Percentiles rank a stretch among this genome's conserved stretches.
These are phyloP conservation scores for Citrullus colocynthis DNA, from an alignment of 306 rosid species.

Conservation along the genomic window DNA sequence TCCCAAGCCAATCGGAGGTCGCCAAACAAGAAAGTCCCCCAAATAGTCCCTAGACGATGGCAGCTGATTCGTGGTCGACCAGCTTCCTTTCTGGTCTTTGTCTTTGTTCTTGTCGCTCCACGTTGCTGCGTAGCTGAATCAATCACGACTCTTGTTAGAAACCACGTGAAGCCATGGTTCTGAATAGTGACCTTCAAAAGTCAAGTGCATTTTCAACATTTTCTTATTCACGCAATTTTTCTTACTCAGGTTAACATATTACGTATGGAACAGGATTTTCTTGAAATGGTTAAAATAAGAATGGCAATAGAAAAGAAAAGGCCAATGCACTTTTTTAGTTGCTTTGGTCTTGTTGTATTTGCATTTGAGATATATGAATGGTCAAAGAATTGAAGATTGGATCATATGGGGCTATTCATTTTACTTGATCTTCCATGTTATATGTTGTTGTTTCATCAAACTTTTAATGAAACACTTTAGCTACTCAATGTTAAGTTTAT, in stretches of 20 bases:
- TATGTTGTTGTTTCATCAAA: not conserved
- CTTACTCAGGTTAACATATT: not conserved
- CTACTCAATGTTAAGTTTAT: not conserved
- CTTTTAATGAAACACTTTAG: not conserved
- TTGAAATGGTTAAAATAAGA: not conserved
- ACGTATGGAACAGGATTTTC: not conserved
- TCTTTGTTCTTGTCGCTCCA: constrained; percentile 86
- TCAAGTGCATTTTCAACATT: not conserved
- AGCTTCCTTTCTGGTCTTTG: constrained; percentile 32
- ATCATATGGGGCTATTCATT: too few species aligned
- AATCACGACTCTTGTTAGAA: constrained; percentile 4
- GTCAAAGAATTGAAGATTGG: too few species aligned
- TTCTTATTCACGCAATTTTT: not conserved
- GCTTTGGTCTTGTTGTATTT: not conserved
- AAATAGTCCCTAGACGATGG: constrained; percentile 69
- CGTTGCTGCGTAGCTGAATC: constrained; percentile 69
- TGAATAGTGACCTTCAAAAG: not conserved
- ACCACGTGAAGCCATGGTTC: not conserved
- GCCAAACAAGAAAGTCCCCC: constrained; percentile 77
- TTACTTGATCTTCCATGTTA: not conserved
- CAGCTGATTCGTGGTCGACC: constrained; percentile 54
- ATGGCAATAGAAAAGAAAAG: not conserved
- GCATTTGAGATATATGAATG: too few species aligned
- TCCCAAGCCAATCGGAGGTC: constrained; percentile 66
- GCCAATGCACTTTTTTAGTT: not conserved